A percentile compares a stretch with the other conserved stretches of the same genome.
These are phyloP conservation scores for Paramarasmius palmivorus DNA, from an alignment of 1,284 basidiomycete species.

Conservation along the genomic window DNA sequence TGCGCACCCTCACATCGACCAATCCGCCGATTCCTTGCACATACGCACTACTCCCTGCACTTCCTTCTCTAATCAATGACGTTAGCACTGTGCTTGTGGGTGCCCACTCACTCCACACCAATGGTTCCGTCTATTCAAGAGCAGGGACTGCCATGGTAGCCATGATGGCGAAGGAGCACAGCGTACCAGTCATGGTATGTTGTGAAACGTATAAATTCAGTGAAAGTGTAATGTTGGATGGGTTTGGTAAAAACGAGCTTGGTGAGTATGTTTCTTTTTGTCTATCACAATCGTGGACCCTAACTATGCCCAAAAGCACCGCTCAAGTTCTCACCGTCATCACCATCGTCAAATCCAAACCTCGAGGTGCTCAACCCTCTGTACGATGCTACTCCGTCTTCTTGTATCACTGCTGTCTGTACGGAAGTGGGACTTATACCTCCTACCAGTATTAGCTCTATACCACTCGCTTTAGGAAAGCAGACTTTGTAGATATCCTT, in stretches of 20 bases:
- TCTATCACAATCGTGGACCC: too few species aligned
- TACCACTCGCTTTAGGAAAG: slow-evolving; percentile 72
- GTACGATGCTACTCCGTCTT: slow-evolving; percentile 90
- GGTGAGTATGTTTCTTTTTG: slow-evolving; percentile 49
- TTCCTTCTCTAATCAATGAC: slow-evolving; percentile 80
- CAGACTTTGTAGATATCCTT: slow-evolving; percentile 37
- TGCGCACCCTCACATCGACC: slow-evolving; percentile 70
- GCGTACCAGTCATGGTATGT: slow-evolving; percentile 93
- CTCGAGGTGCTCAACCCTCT: slow-evolving; percentile 82
- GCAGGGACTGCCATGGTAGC: slow-evolving; percentile 95
- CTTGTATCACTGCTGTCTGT: slow-evolving; percentile 91
- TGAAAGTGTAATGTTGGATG: slow-evolving; percentile 91
- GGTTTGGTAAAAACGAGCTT: slow-evolving; percentile 95
- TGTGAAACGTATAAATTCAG: slow-evolving; percentile 99
- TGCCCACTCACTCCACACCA: slow-evolving; percentile 91
- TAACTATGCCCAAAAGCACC: slow-evolving; percentile 34
- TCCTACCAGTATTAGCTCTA: slow-evolving; percentile 80
- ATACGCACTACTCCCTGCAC: slow-evolving; percentile 88
- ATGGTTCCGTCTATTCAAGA: slow-evolving; percentile 92
- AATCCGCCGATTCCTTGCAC: slow-evolving; percentile 79
- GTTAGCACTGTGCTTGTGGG: slow-evolving; percentile 89
- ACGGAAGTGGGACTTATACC: slow-evolving; percentile 94
- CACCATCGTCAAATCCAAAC: slow-evolving; percentile 38
- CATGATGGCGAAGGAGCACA: slow-evolving; percentile 90
- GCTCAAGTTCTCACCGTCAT: slow-evolving; percentile 36